phyloP scores from a whole-genome alignment of 2,329 filamentous ascomycete genomes.

The Graphilbum sp. region DNA sequence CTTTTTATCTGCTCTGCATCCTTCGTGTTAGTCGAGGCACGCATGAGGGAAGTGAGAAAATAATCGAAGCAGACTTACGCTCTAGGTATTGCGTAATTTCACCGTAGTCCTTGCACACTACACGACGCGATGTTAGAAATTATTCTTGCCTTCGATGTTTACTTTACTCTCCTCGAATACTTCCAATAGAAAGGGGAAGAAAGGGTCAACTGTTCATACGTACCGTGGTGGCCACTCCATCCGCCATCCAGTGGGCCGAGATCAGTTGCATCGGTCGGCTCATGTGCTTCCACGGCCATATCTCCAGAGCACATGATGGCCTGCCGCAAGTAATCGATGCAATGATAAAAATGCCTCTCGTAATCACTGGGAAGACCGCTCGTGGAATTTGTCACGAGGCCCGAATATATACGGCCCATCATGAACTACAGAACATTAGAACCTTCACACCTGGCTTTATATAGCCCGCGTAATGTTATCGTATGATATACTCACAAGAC shows the following conservation, averaged over 20 bases:
- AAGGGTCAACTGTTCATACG: too few relatives aligned
- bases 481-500: conserved; percentile 21
- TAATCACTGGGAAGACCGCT: conserved; percentile 9
- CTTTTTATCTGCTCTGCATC: conserved; percentile 10
- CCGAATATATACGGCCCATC: conserved; percentile 18
- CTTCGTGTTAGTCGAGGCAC: background rate
- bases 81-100: conserved; percentile 21
- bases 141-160: too few relatives aligned
- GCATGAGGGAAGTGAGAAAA: too few relatives aligned
- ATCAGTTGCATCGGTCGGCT: conserved; percentile 20
- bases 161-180: too few relatives aligned
- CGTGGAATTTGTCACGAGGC: conserved; percentile 4
- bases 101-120: conserved; percentile 22
- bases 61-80: conserved; percentile 9
- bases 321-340: conserved; percentile 24
- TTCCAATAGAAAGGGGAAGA: too few relatives aligned
- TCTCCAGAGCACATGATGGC: conserved; percentile 22
- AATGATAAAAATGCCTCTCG: conserved; percentile 22
- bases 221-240: conserved; percentile 24
- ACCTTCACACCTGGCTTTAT: too few relatives aligned
- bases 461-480: too few relatives aligned
- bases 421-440: conserved; percentile 13
- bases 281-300: conserved; percentile 19
- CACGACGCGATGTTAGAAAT: background rate
- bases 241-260: conserved; percentile 20